Evolutionary conservation across 805 yeast genomes (phyloP).

Genomic region (Candida oleophila): DNA sequence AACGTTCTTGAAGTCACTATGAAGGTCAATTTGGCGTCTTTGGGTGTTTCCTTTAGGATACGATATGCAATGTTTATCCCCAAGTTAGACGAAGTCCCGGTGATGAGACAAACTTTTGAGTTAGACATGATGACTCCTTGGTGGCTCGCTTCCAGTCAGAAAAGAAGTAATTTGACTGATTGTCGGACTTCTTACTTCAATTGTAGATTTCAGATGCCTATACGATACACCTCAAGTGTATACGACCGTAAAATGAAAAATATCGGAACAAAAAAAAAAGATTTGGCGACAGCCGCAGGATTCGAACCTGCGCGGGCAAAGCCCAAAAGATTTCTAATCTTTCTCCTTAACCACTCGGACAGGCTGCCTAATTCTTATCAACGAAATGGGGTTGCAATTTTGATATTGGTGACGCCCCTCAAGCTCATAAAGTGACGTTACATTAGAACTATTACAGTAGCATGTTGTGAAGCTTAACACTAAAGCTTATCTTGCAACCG

Average conservation of each 20-base stretch:
- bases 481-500: no score
- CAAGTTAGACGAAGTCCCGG: conserved; percentile 57
- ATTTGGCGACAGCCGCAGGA: conserved; percentile 58
- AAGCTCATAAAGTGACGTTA: no score
- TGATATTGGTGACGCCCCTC: no score
- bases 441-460: no score
- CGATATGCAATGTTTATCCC: conserved; percentile 87
- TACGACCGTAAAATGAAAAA: background rate
- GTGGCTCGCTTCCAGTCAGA: background rate
- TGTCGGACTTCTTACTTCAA: background rate
- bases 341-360: conserved; percentile 43
- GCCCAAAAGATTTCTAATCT: conserved; percentile 49
- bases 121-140: conserved; percentile 7
- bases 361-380: conserved; percentile 9
- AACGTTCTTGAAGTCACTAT: conserved; percentile 88
- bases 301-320: conserved; percentile 66
- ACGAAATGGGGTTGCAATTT: background rate
- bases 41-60: conserved; percentile 59
- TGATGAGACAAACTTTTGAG: conserved; percentile 37
- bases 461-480: no score
- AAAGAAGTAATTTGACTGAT: background rate
- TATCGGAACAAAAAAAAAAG: conserved; percentile 16
- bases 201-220: no score
- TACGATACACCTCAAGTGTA: no score
- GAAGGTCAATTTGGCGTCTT: conserved; percentile 60